Base-by-base conservation (phyloP, 140 eudicot species). In the Stevia rebaudiana region DNA sequence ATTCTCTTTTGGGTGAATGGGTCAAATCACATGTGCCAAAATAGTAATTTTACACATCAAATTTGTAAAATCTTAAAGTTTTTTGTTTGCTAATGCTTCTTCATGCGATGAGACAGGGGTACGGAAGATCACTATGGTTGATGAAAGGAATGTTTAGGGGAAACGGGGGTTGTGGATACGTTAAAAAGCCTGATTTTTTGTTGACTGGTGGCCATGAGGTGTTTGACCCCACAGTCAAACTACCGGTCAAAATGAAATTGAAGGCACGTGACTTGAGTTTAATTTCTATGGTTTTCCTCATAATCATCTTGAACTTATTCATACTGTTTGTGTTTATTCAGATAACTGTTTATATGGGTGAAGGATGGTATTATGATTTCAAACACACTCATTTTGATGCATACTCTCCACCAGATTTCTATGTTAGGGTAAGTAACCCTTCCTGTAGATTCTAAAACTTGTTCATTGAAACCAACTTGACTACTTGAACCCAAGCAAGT, bases 71-170 rank as follows among this genome's bases (percentile, higher is more conserved):
- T 60, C 21, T 36, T 47, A 1, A 1, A 47, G 18, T 28, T 40
- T 18, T 23, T 62, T 54, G 43, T 64, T 28, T 73, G 39, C 5
- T 56, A 56, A 65, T 16, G 28, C 17, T 47, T 40, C 17, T 47
- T 40, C 36, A 54, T 54, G 35, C 64, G 30, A n/a, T 16, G 23
- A 13, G 42, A 68, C 78, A 81, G 90, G 90, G 86, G 39, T 58
- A 78, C 25, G 90, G 80, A 36, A 78, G 75, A 56, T 72, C 83
- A 47, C 68, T 84, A 1, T 80, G 90, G 90, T 71, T 81, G 24
- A 81, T 81, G 86, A 86, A 84, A 58, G 90, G 90, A 74, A 77
- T 83, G 90, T 83, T 83, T 46, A 77, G 80, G 68, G 82, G 80
- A 24, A 83, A 83, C 1, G 90, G 90, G 17, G 86, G 90, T 2